phyloP scores from a whole-genome alignment of 305 asterid species.

The Striga hermonthica region DNA sequence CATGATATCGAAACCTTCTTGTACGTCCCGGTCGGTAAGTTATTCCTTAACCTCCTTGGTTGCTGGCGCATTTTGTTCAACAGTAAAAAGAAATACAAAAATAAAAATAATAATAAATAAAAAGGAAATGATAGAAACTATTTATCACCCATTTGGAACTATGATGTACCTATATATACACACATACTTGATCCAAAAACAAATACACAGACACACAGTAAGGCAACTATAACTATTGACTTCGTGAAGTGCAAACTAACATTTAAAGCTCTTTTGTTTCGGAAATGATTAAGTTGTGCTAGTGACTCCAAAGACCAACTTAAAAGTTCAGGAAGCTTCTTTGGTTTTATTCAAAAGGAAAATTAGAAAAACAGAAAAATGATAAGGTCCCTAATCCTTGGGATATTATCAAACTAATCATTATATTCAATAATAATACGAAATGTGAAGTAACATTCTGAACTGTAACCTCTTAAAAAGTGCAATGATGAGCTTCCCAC shows the following conservation, averaged over 20 bases:
- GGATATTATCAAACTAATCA: not conserved
- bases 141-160: too few relatives aligned
- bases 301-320: not conserved
- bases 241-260: too few relatives aligned
- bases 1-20: conserved; percentile 64
- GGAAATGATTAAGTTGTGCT: not conserved
- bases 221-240: too few relatives aligned
- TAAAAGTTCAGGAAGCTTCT: not conserved
- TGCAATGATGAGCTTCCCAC: not conserved
- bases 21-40: conserved; percentile 63
- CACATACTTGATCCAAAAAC: too few relatives aligned
- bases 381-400: too few relatives aligned
- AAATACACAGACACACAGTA: too few relatives aligned
- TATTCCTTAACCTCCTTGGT: conserved; percentile 73
- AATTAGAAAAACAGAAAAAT: conserved; percentile 2
- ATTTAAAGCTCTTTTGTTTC: not conserved
- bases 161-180: too few relatives aligned
- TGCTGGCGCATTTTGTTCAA: conserved; percentile 31
- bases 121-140: not conserved
- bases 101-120: too few relatives aligned
- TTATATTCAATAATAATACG: not conserved
- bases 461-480: not conserved
- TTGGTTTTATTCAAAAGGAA: not conserved
- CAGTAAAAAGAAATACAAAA: not conserved
- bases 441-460: not conserved